phyloP scores from a whole-genome alignment of 345 rosid species.

The Bretschneidera sinensis region DNA sequence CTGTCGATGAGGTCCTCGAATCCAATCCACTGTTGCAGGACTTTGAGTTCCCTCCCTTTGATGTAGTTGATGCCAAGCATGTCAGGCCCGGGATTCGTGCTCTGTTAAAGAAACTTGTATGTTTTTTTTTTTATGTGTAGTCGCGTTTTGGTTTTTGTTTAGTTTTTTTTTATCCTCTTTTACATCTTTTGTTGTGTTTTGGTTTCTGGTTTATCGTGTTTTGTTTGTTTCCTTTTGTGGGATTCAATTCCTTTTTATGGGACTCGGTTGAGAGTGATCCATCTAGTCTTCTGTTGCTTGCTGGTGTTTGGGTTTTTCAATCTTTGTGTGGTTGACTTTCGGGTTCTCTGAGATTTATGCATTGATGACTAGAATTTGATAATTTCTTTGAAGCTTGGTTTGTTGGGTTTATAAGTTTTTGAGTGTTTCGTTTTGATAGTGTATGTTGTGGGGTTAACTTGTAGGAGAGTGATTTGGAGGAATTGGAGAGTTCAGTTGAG shows the following conservation, averaged over 20 bases:
- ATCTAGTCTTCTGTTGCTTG: too few species aligned
- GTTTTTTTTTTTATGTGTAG: conserved; percentile 1
- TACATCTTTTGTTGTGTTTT: not conserved
- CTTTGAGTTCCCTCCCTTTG: conserved; percentile 76
- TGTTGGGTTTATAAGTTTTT: conserved; percentile 4
- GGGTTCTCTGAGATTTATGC: not conserved
- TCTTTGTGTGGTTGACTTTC: not conserved
- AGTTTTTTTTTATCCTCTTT: not conserved
- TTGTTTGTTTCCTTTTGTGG: not conserved
- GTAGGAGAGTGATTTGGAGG: conserved; percentile 74
- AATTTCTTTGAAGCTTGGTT: not conserved
- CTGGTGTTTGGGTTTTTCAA: conserved; percentile 2
- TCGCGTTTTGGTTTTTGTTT: conserved; percentile 1
- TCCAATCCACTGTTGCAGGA: conserved; percentile 67
- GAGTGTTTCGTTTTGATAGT: conserved; percentile 8
- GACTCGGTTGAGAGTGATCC: not conserved
- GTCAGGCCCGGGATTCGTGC: conserved; percentile 77
- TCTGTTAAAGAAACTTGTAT: conserved; percentile 59
- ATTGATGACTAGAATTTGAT: too few species aligned
- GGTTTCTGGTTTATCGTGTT: not conserved
- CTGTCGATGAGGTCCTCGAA: conserved; percentile 20
- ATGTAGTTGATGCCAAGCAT: conserved; percentile 57
- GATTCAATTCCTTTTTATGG: not conserved
- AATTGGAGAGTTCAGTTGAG: conserved; percentile 61
- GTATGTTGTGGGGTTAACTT: not conserved